Conservation (phyloP, 441 rosid genomes). For the Pelargonium australe region DNA sequence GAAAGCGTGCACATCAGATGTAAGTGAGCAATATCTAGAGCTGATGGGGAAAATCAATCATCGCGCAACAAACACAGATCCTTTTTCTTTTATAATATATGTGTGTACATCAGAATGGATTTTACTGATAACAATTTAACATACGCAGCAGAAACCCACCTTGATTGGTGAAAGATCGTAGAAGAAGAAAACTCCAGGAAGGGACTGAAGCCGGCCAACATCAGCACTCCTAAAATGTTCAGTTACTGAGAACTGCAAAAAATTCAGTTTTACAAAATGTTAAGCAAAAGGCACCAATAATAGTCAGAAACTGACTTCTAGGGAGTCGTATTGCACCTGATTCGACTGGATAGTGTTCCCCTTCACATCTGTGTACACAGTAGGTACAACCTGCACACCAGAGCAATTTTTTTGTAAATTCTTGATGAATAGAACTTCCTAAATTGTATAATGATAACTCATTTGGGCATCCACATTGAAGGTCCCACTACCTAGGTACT, state of each 20-base stretch:
- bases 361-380: constrained; percentile 71
- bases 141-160: constrained; percentile 33
- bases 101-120: background rate
- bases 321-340: constrained; percentile 44
- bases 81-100: background rate
- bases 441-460: background rate
- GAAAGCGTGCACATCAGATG: constrained; percentile 20
- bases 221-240: constrained; percentile 74
- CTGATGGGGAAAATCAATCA: background rate
- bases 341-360: constrained; percentile 82
- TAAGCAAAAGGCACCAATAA: background rate
- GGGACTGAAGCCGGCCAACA: constrained; percentile 54
- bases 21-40: background rate
- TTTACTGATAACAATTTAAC: background rate
- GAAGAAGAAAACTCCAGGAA: constrained; percentile 92
- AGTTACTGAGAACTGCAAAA: constrained; percentile 80
- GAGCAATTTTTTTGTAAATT: background rate
- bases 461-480: too few relatives aligned
- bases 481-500: too few relatives aligned
- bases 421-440: background rate
- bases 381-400: constrained; percentile 74
- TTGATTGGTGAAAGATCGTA: constrained; percentile 97
- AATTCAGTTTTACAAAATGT: constrained; percentile 16
- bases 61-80: background rate
- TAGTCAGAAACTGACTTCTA: background rate